Conservation (phyloP, 331 rosid species). For the Malus hybrid region DNA sequence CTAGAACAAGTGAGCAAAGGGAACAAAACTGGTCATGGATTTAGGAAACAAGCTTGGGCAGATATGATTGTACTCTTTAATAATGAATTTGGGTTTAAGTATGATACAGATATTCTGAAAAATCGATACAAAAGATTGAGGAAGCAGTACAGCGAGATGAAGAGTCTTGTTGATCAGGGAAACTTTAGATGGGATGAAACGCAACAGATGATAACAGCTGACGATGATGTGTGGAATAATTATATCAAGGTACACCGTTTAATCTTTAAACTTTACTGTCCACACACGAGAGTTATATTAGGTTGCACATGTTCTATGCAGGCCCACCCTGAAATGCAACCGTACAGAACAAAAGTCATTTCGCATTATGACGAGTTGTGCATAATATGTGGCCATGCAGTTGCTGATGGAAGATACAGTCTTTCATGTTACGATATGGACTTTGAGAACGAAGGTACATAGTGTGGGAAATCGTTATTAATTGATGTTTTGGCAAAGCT, state of each 20-base stretch:
- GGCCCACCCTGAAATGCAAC: conserved; percentile 40
- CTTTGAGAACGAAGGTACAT: conserved; percentile 43
- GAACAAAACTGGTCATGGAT: conserved; percentile 32
- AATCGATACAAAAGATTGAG: conserved; percentile 44
- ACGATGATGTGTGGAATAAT: not conserved
- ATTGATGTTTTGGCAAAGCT: not conserved
- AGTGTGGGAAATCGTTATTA: not conserved
- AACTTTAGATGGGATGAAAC: conserved; percentile 41
- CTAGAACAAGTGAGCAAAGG: conserved; percentile 34
- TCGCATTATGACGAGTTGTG: conserved; percentile 40
- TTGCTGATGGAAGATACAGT: conserved; percentile 65
- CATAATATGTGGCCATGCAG: conserved; percentile 48
- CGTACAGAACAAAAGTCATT: conserved; percentile 25
- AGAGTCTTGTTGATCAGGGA: conserved; percentile 28
- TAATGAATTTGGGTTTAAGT: conserved; percentile 33
- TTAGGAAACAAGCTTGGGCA: conserved; percentile 31
- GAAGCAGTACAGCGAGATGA: conserved; percentile 33
- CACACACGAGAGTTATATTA: conserved; percentile 3
- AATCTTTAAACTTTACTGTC: conserved; percentile 1
- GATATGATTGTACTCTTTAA: conserved; percentile 41
- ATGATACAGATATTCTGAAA: conserved; percentile 40
- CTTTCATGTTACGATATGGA: conserved; percentile 51
- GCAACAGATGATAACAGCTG: conserved; percentile 22
- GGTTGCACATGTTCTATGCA: conserved; percentile 21
- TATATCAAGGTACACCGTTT: conserved; percentile 27